phyloP scores from a whole-genome alignment of 2,329 filamentous ascomycete species.

The Amauroascus niger region DNA sequence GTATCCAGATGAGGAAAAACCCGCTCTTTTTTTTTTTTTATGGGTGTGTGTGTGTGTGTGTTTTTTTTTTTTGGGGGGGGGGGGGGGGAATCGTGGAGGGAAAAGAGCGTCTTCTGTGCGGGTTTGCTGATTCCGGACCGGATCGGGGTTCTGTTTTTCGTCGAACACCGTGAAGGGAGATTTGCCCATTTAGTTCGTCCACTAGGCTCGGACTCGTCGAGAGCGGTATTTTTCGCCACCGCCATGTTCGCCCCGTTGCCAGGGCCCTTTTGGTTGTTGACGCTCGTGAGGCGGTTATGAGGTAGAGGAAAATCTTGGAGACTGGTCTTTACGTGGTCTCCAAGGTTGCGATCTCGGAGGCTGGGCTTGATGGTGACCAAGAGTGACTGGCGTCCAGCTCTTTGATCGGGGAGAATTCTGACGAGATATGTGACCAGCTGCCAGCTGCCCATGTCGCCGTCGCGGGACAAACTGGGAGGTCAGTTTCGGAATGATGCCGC shows the following conservation, averaged over 20 bases:
- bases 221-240: too few relatives aligned
- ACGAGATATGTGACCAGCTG: not conserved
- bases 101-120: constrained; percentile 1
- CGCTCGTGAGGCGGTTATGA: not conserved
- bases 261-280: not conserved
- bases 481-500: not conserved
- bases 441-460: not conserved
- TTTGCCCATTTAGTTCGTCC: not conserved
- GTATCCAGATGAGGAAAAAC: not conserved
- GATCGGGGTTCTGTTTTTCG: not conserved
- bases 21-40: not conserved
- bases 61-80: too few relatives aligned
- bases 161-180: not conserved
- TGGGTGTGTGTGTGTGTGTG: too few relatives aligned
- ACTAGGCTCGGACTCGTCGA: too few relatives aligned
- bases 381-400: too few relatives aligned
- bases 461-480: not conserved
- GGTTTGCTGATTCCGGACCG: not conserved
- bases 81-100: not conserved
- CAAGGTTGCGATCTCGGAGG: too few relatives aligned
- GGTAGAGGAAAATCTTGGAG: not conserved
- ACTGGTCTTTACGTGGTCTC: too few relatives aligned
- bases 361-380: too few relatives aligned
- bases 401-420: not conserved
- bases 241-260: not conserved